Evolutionary conservation across 345 rosid species (phyloP), one percentile per base, ranked within the genome.

Genomic region (Noccaea caerulescens): DNA sequence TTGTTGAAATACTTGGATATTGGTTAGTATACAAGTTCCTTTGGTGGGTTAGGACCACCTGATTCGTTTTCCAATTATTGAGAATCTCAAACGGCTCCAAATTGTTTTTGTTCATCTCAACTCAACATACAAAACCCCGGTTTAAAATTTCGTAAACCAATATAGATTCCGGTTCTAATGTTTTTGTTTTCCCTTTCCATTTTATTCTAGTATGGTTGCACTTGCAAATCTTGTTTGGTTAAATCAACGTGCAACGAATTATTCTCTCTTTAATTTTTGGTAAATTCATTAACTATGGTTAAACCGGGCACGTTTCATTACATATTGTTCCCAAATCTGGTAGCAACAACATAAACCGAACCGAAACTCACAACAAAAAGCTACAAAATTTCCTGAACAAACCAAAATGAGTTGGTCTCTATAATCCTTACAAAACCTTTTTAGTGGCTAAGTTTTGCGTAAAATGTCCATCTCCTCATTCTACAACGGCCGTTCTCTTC

Each of bases 401-500:
- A 68, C 51, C 23, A 50, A 66, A 57, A 73, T 27, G 55, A 62
- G 16, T 51, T 30, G 16, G 38, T 41, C 38, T 32, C 39, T 75
- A 58, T 66, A 68, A 58, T 49, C 27, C 69, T 53, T 66, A 33
- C 62, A 52, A 43, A 53, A 53, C 39, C 47, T 38, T 63, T 46
- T 20, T 41, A 38, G 27, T 67, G 52, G 63, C 33, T 27, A 38
- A 49, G 34, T 30, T 47, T 47, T 71, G 58, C 51, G 33, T 54
- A 38, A 54, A 2, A 9, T 3, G n/a, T 16, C 13, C n/a, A n/a
- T 66, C 20, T 81, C 79, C 20, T 81, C 79, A 86, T 68, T 85
- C 97, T 16, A 71, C 81, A 37, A 63, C 53, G 7, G 78, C 4
- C n/a, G 85, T 77, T 72, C 92, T 85, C 79, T 83, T 94, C 55